Conservation (phyloP, 768 basidiomycete genomes). For the Leccinum arenicola region DNA sequence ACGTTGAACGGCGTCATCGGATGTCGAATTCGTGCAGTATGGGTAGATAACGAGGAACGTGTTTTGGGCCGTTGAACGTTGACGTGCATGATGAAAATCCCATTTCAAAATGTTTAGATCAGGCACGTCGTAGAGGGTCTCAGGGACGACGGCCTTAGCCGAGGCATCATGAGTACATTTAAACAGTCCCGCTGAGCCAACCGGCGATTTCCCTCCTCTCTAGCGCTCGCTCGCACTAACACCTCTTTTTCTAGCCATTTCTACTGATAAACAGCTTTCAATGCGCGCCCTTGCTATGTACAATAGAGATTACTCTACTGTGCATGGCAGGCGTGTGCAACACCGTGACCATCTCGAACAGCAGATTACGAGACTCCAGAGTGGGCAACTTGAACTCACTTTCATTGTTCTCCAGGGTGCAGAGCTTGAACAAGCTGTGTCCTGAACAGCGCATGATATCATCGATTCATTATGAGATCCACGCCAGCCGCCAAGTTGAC, state of each 20-base stretch:
- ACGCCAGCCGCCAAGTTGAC: background rate
- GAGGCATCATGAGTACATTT: background rate
- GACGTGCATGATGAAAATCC: too few species aligned
- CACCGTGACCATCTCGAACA: background rate
- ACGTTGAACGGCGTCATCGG: too few species aligned
- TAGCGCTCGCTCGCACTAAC: background rate
- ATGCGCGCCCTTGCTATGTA: constrained; percentile 27
- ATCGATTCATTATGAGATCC: background rate
- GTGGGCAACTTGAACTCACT: background rate
- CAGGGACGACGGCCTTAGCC: background rate
- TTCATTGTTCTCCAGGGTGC: background rate
- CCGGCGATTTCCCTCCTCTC: background rate
- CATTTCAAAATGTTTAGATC: too few species aligned
- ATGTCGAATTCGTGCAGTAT: too few species aligned
- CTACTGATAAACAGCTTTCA: constrained; percentile 1
- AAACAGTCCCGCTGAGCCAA: background rate
- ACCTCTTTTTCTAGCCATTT: constrained; percentile 12
- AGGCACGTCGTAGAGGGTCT: background rate
- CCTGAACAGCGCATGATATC: background rate
- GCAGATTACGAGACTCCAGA: constrained; percentile 1
- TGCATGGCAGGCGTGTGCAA: constrained; percentile 28
- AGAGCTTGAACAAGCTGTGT: background rate
- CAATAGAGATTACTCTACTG: constrained; percentile 22
- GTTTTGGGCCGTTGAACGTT: too few species aligned
- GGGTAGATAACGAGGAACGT: too few species aligned